Base-by-base conservation (phyloP, 345 rosid genomes). In the Arabis hirsuta region DNA sequence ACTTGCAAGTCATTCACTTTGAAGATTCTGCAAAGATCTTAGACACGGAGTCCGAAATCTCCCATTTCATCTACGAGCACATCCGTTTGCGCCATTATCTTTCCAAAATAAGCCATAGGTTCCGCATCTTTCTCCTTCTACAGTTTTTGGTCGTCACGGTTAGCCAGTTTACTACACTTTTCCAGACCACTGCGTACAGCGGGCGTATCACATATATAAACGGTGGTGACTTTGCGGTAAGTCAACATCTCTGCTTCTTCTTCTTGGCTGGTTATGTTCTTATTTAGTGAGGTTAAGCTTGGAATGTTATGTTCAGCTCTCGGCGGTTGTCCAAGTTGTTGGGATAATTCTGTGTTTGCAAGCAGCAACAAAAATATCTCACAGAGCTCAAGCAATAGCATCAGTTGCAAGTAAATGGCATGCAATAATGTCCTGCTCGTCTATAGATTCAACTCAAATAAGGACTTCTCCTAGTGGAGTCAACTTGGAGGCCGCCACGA, bases 51-150 rank as follows among this genome's bases (percentile, higher is more conserved):
- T 80, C 83, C 11, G 91, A 88, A 61, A 87, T 92, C 76, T 57
- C 82, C 50, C 57, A 82, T 61, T 82, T 86, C 53, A 87, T 89
- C 29, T 83, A 87, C 41, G 96, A 90, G 74, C 98, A 93, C 73
- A 81, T 80, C 48, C 94, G 88, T 52, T 82, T 93, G 11, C 84
- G 96, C 0, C 71, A 85, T 77, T 78, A 93, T 71, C 94, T 90
- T 13, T 90, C 97, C 43, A 93, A 93, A 81, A 93, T 93, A 74
- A 93, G 98, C 84, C 98, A 93, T 77, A 86, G 96, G 84, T 93
- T 90, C 78, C 85, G 97, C 11, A 90, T 93, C 66, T 93, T 86
- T 80, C 96, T 93, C 55, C 81, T 93, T 73, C 79, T 89, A 26
- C 82, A 89, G 77, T 85, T 93, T 82, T 27, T 83, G 78, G 86